These are phyloP conservation scores for Taphrina deformans DNA, from an alignment of 1,139 yeast genomes.

Conservation along the genomic window DNA sequence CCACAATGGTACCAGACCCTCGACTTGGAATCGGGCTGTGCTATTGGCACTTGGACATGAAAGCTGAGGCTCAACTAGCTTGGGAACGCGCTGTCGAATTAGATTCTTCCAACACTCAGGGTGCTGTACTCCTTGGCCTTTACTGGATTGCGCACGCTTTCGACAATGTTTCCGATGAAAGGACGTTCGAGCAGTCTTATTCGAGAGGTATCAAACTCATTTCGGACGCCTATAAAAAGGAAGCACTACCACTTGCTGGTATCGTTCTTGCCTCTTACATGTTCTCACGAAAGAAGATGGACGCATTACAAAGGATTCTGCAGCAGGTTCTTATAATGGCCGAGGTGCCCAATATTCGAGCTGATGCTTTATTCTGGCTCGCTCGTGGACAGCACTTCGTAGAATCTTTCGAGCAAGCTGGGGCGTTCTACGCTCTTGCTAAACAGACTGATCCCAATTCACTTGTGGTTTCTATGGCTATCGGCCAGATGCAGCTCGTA, in stretches of 20 bases:
- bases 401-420: constrained; percentile 65
- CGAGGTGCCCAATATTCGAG: constrained; percentile 51
- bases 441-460: constrained; percentile 44
- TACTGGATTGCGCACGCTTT: constrained; percentile 68
- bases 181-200: constrained; percentile 45
- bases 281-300: constrained; percentile 62
- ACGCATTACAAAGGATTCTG: constrained; percentile 59
- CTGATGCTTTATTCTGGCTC: constrained; percentile 85
- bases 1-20: constrained; percentile 80
- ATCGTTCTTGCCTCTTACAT: constrained; percentile 56
- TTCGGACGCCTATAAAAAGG: constrained; percentile 47
- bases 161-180: constrained; percentile 43
- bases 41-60: constrained; percentile 83
- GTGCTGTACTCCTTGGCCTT: constrained; percentile 65
- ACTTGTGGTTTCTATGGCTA: constrained; percentile 71
- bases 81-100: constrained; percentile 81
- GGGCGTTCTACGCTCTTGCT: constrained; percentile 72
- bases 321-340: constrained; percentile 53
- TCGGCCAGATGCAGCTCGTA: constrained; percentile 79
- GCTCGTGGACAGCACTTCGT: constrained; percentile 71
- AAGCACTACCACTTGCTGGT: constrained; percentile 50
- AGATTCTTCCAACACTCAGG: constrained; percentile 61
- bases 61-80: constrained; percentile 69
- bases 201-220: constrained; percentile 46
- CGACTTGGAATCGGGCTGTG: constrained; percentile 93